Conservation (phyloP, 257 asterid species). For the Rauvolfia tetraphylla region DNA sequence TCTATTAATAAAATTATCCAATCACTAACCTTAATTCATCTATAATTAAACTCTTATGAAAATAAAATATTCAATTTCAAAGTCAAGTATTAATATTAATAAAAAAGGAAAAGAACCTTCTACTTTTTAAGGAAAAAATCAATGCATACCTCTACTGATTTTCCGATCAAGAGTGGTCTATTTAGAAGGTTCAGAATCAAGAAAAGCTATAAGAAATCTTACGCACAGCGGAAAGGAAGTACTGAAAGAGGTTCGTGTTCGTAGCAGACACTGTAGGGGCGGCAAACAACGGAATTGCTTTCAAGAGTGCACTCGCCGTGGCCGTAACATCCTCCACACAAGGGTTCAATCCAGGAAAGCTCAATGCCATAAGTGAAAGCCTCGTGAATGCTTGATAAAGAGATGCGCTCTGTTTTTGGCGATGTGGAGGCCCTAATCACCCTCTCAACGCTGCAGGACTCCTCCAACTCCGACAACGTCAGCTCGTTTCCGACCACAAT, state of each 20-base stretch:
- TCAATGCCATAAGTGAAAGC: slow-evolving; percentile 45
- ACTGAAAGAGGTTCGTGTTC: slow-evolving; percentile 35
- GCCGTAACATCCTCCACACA: slow-evolving; percentile 21
- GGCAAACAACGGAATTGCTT: slow-evolving; percentile 21
- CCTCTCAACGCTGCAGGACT: slow-evolving; percentile 40
- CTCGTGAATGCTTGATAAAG: slow-evolving; percentile 28
- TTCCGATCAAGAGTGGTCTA: too few relatives aligned
- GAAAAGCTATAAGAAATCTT: background rate
- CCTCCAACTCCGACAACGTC: slow-evolving; percentile 32
- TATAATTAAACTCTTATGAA: too few relatives aligned
- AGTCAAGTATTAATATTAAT: too few relatives aligned
- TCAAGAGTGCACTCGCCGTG: slow-evolving; percentile 14
- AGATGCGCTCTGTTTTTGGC: background rate
- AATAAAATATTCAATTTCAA: too few relatives aligned
- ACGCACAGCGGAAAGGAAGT: slow-evolving; percentile 36
- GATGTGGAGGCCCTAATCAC: slow-evolving; percentile 14
- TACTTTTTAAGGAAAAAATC: too few relatives aligned
- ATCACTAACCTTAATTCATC: too few relatives aligned
- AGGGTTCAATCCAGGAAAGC: slow-evolving; percentile 23
- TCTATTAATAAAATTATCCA: too few relatives aligned
- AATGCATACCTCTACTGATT: background rate
- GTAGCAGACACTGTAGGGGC: slow-evolving; percentile 17
- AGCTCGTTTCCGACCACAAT: slow-evolving; percentile 20
- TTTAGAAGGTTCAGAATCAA: background rate
- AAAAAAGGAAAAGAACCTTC: too few relatives aligned